A percentile compares a stretch with the other conserved stretches of the same genome.
phyloP scores from a whole-genome alignment of 2,329 filamentous ascomycete genomes.

The Fusarium nurragi region DNA sequence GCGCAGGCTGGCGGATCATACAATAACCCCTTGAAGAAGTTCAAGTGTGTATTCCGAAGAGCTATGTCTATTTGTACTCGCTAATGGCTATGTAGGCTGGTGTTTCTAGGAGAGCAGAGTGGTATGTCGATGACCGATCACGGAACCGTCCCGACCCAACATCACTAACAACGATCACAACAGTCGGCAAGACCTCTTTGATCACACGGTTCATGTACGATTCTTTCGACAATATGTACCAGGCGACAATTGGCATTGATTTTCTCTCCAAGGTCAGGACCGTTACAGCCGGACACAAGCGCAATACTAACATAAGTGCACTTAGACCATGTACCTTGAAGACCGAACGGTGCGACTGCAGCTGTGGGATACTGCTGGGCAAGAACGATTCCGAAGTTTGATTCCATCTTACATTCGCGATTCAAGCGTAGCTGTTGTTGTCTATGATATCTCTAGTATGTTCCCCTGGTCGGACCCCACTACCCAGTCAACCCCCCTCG shows the following conservation, averaged over 20 bases:
- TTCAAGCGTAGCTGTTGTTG: constrained; percentile 96
- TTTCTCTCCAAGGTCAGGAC: constrained; percentile 89
- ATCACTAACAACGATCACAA: constrained; percentile 41
- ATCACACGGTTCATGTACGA: constrained; percentile 99
- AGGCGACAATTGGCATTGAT: constrained; percentile 98
- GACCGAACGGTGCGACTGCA: constrained; percentile 97
- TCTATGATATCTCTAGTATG: constrained; percentile 95
- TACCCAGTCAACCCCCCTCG: constrained; percentile 14
- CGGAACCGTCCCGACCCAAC: constrained; percentile 26
- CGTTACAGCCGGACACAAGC: constrained; percentile 9
- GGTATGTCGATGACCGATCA: constrained; percentile 67
- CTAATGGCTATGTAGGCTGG: constrained; percentile 70
- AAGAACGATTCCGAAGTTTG: constrained; percentile 95
- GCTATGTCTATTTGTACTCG: constrained; percentile 1
- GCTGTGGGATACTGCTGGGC: constrained; percentile 97
- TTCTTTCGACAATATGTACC: constrained; percentile 99
- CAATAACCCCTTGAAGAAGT: constrained; percentile 99
- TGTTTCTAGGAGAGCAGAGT: constrained; percentile 98
- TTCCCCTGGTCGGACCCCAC: constrained; percentile 35
- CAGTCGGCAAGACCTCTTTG: constrained; percentile 97
- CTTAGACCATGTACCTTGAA: constrained; percentile 96
- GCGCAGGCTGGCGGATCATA: constrained; percentile 86
- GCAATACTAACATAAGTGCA: constrained; percentile 31
- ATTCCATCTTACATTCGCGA: constrained; percentile 99
- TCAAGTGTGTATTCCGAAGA: constrained; percentile 75